Base-by-base conservation (phyloP, 345 rosid genomes). In the Camelina laxa region DNA sequence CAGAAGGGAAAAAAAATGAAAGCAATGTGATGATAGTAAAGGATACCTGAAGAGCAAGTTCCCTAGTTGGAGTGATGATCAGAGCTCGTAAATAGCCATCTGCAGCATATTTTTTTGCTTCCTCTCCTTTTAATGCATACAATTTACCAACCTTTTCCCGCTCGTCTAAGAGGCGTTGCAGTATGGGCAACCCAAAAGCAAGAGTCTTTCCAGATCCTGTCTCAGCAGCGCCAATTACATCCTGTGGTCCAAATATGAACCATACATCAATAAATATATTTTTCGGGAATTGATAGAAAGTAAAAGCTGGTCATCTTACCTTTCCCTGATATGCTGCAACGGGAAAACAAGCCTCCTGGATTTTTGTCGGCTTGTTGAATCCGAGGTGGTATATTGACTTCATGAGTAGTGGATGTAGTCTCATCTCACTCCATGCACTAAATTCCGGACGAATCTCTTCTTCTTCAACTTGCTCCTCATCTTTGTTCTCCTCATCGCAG, bases 131-230 rank as follows among this genome's bases (percentile, higher is more conserved):
- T 39, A 76, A 72, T 53, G 81, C 89, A 58, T 33, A 35, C 85
- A 81, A 38, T 36, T 78, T 89, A 38, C 60, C 83, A 71, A 77
- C 85, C 57, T 95, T 95, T 59, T 87, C 97, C 55, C 79, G 79
- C 79, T 95, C 99, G 51, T 95, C 99, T 42, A 92, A 82, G 17
- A 95, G 86, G 55, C 97, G 96, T 59, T 95, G 99, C 80, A 92
- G 59, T 69, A 95, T 89, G 59, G 99, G 99, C 79, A 95, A 82
- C 70, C 97, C 99, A 83, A 95, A 95, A 72, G 99, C 97, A 78
- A 95, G 97, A 16, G 99, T 95, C 86, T 95, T 95, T 58, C 99
- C 99, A 20, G 97, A 95, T 54, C 99, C 99, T 21, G 97, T 95
- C 87, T 90, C 99, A 9, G 97, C 99, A 50, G 99, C 97, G 49